Evolutionary conservation across 306 rosid genomes (phyloP).

Genomic region (Prunus mume): DNA sequence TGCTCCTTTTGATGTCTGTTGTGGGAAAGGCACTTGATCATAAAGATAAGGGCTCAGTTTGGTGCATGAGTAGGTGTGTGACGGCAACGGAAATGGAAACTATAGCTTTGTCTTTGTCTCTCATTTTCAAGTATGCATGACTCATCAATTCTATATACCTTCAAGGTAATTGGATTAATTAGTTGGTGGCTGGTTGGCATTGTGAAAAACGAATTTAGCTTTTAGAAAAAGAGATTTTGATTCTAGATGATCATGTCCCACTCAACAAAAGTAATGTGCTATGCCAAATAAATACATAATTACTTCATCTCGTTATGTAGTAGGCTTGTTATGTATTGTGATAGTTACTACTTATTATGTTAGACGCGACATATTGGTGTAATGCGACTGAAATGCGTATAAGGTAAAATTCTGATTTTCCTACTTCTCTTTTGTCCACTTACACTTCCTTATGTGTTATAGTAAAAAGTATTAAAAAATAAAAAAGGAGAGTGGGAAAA

Average conservation of each 20-base stretch:
- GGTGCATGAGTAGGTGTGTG: slow-evolving; percentile 47
- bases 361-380: no score
- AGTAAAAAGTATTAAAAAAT: no score
- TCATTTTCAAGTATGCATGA: slow-evolving; percentile 25
- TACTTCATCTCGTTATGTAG: no score
- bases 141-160: slow-evolving; percentile 15
- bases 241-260: no score
- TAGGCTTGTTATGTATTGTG: no score
- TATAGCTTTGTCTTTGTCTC: slow-evolving; percentile 26
- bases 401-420: no score
- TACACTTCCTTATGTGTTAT: no score
- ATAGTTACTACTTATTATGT: no score
- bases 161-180: slow-evolving; percentile 6
- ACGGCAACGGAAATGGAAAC: slow-evolving; percentile 34
- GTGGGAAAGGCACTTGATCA: slow-evolving; percentile 16
- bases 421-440: no score
- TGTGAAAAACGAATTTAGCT: not conserved
- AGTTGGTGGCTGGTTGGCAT: slow-evolving; percentile 2
- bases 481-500: no score
- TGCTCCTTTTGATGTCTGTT: slow-evolving; percentile 2
- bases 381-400: no score
- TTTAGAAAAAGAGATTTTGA: not conserved
- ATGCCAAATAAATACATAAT: no score
- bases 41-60: slow-evolving; percentile 16
- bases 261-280: not conserved